Percentiles rank a stretch among this genome's conserved stretches.
Evolutionary conservation across 2,329 filamentous ascomycete species (phyloP).

Genomic region (Lasiodiplodia theobromae): DNA sequence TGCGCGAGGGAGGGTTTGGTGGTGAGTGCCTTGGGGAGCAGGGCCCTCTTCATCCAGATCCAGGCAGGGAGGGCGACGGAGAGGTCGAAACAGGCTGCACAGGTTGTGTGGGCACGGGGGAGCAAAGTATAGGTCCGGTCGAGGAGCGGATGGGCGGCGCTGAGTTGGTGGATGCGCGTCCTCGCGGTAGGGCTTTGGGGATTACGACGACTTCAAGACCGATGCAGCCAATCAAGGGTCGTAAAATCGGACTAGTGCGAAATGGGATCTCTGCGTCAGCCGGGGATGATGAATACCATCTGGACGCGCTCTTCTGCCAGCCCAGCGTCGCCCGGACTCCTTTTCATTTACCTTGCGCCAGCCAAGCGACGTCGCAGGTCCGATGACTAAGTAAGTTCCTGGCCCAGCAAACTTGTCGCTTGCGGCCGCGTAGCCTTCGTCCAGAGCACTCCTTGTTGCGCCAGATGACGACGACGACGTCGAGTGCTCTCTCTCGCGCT

Average conservation of each 20-base stretch:
- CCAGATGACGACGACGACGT: background rate
- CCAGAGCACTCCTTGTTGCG: background rate
- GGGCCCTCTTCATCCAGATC: conserved; percentile 21
- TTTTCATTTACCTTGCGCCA: conserved; percentile 10
- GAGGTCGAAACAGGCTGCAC: conserved; percentile 20
- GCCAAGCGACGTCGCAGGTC: background rate
- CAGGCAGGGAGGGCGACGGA: conserved; percentile 8
- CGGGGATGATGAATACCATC: conserved; percentile 20
- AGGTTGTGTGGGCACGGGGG: conserved; percentile 19
- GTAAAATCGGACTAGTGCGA: background rate
- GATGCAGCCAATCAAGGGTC: conserved; percentile 8
- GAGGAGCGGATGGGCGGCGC: conserved; percentile 22
- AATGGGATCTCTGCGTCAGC: conserved; percentile 23
- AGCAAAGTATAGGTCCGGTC: conserved; percentile 20
- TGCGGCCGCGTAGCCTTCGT: background rate
- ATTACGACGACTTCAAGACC: background rate
- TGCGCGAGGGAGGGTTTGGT: conserved; percentile 24
- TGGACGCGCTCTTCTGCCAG: conserved; percentile 13
- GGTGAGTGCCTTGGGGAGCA: conserved; percentile 19
- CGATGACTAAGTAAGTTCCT: background rate
- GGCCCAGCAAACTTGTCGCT: conserved; percentile 4
- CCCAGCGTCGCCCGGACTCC: conserved; percentile 22
- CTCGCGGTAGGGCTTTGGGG: conserved; percentile 8
- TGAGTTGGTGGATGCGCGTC: conserved; percentile 27
- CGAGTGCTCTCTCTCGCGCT: conserved; percentile 7